Evolutionary conservation across 2,329 filamentous ascomycete species (phyloP), one percentile per base, ranked within the genome.

Genomic region (Bimuria novae-zelandiae): DNA sequence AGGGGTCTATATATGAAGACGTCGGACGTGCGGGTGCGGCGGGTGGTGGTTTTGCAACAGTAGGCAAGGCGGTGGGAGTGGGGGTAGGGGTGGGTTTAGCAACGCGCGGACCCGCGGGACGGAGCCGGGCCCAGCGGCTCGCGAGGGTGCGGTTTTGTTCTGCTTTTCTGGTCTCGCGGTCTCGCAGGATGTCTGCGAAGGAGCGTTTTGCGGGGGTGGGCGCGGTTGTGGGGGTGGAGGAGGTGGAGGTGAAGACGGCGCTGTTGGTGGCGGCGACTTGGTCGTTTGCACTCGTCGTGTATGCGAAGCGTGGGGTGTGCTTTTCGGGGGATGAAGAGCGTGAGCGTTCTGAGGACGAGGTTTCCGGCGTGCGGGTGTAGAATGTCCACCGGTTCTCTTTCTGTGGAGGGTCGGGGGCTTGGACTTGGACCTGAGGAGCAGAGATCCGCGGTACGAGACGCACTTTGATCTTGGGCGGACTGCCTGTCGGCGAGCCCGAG

Each of bases 121-220:
- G 56, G 11, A 65, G 60, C 68, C 68, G 69, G 2, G 64, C 63
- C 59, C 58, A 67, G 16, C 63, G 60, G 17, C 61, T 64, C 2
- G 55, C 51, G 4, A 56, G 46, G 0, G 51, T 51, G 4, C 52
- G 52, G 16, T 61, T 65, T 42, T 48, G 40, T 17, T 40, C 36
- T 11, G n/a, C 30, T 2, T 35, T 25, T 17, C 45, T 49, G 27
- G 55, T 60, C 16, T 43, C 29, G 11, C 37, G 14, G 45, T 59
- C 57, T 16, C 52, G 52, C 4, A 55, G 44, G 8, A 6, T 37
- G 12, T 25, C 35, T 37, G 27, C 55, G 57, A 21, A 43, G 17
- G 17, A 36, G 37, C 12, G 25, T 33, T 17, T 54, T 52, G 21
- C 42, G 36, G 17, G 56, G 62, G 30, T 11, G 3, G 48, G 29